Evolutionary conservation across 331 rosid species (phyloP).

Genomic region (Malus hybrid): DNA sequence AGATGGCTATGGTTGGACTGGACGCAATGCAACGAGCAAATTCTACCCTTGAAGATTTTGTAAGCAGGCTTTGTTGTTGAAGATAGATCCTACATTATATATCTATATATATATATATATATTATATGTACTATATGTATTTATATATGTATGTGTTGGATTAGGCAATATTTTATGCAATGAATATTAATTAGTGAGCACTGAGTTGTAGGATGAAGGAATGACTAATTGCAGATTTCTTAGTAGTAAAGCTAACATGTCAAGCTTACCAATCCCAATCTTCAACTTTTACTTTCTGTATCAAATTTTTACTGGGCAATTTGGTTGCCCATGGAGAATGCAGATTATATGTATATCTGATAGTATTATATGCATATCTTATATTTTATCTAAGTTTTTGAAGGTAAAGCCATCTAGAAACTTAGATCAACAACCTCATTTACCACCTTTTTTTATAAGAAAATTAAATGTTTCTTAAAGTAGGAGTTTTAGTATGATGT

Average conservation of each 20-base stretch:
- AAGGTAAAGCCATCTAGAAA: not conserved
- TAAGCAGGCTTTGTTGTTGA: constrained; percentile 30
- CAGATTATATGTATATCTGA: not conserved
- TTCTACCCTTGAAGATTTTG: constrained; percentile 95
- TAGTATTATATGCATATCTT: not conserved
- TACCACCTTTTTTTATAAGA: not conserved
- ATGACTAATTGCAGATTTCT: not conserved
- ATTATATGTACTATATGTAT: too few species aligned
- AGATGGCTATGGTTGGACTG: constrained; percentile 48
- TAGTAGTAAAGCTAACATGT: not conserved
- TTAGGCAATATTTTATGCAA: not conserved
- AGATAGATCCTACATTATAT: not conserved
- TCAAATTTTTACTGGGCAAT: not conserved
- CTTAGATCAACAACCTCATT: not conserved
- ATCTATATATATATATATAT: too few species aligned
- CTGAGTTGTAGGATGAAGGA: not conserved
- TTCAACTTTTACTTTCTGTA: not conserved
- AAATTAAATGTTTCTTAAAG: not conserved
- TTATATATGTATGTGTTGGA: too few species aligned
- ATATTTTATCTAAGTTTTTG: not conserved
- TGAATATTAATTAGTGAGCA: not conserved
- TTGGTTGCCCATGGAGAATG: not conserved
- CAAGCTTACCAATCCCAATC: not conserved
- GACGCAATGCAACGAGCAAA: constrained; percentile 83
- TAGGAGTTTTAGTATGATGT: not conserved